Evolutionary conservation across 345 rosid genomes (phyloP).

Genomic region (Ricinus communis): DNA sequence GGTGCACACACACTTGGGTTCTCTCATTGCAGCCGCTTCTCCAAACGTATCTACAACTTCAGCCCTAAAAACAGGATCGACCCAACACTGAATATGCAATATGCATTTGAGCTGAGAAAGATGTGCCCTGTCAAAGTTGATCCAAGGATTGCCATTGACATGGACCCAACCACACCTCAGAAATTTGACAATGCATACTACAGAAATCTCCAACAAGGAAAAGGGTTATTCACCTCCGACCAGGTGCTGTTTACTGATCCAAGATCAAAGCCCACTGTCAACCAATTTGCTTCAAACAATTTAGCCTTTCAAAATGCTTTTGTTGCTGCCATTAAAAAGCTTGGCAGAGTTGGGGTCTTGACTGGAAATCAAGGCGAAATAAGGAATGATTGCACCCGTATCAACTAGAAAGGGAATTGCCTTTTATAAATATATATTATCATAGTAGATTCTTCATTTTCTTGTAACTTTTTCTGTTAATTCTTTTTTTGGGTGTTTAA

Average conservation of each 20-base stretch:
- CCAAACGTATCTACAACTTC: slow-evolving; percentile 63
- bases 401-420: slow-evolving; percentile 3
- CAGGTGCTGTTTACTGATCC: slow-evolving; percentile 59
- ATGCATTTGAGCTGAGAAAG: slow-evolving; percentile 55
- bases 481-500: too few relatives aligned
- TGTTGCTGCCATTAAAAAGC: slow-evolving; percentile 57
- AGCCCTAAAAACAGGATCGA: slow-evolving; percentile 50
- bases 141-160: slow-evolving; percentile 68
- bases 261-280: slow-evolving; percentile 61
- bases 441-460: not conserved
- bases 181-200: slow-evolving; percentile 75
- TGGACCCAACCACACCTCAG: slow-evolving; percentile 77
- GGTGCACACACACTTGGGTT: slow-evolving; percentile 84
- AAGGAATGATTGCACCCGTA: slow-evolving; percentile 54
- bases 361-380: slow-evolving; percentile 76
- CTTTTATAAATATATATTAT: not conserved
- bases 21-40: slow-evolving; percentile 69
- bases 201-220: slow-evolving; percentile 69
- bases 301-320: slow-evolving; percentile 64
- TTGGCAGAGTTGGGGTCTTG: slow-evolving; percentile 71
- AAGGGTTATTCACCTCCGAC: slow-evolving; percentile 69
- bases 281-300: slow-evolving; percentile 50
- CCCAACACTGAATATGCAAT: slow-evolving; percentile 54
- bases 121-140: slow-evolving; percentile 71
- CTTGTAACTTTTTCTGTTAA: not conserved